Evolutionary conservation across 2,329 filamentous ascomycete genomes (phyloP).

Genomic region (Penicillium sp.): DNA sequence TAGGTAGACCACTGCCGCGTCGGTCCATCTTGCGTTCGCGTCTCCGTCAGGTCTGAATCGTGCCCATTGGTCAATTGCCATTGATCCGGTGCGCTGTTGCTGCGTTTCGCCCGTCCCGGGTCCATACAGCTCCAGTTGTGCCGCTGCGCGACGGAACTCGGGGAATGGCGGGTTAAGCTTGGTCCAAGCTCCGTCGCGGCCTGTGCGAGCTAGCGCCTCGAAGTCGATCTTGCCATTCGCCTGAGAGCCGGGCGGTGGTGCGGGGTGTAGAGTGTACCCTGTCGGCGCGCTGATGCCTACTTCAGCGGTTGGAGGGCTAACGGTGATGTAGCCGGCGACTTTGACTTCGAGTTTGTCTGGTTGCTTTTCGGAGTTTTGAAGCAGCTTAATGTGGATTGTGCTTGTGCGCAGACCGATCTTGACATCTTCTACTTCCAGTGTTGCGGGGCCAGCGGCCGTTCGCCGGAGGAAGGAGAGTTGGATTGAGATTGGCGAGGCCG

Average conservation of each 20-base stretch:
- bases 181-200: conserved; percentile 29
- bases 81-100: conserved; percentile 12
- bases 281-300: conserved; percentile 57
- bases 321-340: conserved; percentile 63
- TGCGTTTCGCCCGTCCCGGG: conserved; percentile 26
- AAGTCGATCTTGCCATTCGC: conserved; percentile 31
- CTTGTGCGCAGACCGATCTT: conserved; percentile 65
- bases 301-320: conserved; percentile 59
- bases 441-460: conserved; percentile 57
- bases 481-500: conserved; percentile 61
- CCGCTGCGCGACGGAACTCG: conserved; percentile 48
- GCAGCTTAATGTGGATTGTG: conserved; percentile 61
- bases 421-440: conserved; percentile 59
- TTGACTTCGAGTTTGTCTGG: conserved; percentile 52
- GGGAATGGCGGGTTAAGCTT: conserved; percentile 28
- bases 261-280: conserved; percentile 52
- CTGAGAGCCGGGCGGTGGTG: conserved; percentile 40
- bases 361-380: conserved; percentile 33
- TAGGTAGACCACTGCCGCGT: conserved; percentile 63
- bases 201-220: conserved; percentile 16
- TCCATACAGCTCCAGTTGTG: conserved; percentile 51
- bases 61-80: conserved; percentile 64
- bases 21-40: conserved; percentile 56
- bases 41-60: conserved; percentile 55
- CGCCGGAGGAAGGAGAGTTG: conserved; percentile 66